These are phyloP conservation scores for Eucalyptus sideroxylon DNA, from an alignment of 345 rosid genomes.

Conservation along the genomic window DNA sequence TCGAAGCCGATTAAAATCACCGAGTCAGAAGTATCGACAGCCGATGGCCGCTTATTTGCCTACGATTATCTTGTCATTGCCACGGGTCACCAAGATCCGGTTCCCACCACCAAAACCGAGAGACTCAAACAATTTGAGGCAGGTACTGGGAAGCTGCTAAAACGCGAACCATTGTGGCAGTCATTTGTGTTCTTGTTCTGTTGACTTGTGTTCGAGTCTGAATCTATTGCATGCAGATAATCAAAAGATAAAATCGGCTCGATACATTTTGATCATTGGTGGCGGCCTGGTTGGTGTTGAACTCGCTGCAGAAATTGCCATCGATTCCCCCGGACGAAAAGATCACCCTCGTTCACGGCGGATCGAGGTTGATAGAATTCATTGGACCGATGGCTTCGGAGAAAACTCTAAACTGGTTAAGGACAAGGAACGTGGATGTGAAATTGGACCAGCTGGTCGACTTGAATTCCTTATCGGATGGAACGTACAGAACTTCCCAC, in stretches of 20 bases:
- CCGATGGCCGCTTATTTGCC: not conserved
- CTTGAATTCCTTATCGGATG: not conserved
- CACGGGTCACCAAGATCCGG: conserved; percentile 15
- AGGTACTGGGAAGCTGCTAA: conserved; percentile 1
- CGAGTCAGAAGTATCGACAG: conserved; percentile 11
- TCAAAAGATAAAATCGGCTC: conserved; percentile 18
- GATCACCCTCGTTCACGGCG: conserved; percentile 43
- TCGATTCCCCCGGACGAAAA: conserved; percentile 37
- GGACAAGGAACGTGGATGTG: conserved; percentile 30
- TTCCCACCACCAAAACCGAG: conserved; percentile 13
- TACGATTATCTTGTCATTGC: conserved; percentile 35
- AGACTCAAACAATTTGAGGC: conserved; percentile 9
- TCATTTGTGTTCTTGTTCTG: not conserved
- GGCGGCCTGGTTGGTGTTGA: conserved; percentile 32
- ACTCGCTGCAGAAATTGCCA: conserved; percentile 27
- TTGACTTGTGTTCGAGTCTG: not conserved
- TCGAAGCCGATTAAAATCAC: conserved; percentile 13
- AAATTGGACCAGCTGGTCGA: conserved; percentile 19
- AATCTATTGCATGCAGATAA: not conserved
- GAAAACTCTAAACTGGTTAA: conserved; percentile 43
- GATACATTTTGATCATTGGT: conserved; percentile 16
- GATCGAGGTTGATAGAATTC: conserved; percentile 46
- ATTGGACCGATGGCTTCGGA: conserved; percentile 38
- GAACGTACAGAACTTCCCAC: conserved; percentile 5
- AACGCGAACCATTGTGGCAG: not conserved